Conservation (phyloP, 208 protist species). For the Leishmania lainsoni region DNA sequence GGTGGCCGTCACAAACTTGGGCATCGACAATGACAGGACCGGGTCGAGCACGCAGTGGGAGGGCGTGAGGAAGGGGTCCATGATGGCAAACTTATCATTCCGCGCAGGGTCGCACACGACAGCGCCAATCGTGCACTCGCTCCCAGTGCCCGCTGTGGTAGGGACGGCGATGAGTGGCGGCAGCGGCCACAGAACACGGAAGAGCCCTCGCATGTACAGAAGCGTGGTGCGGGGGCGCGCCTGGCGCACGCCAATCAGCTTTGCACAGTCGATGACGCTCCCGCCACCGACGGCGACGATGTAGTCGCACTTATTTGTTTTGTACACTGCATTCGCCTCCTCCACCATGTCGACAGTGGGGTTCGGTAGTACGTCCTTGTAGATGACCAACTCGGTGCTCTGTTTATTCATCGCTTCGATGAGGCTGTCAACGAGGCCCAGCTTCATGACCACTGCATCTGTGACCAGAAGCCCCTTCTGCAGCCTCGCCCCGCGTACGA, state of each 20-base stretch:
- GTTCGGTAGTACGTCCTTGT: constrained; percentile 56
- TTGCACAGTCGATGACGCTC: constrained; percentile 85
- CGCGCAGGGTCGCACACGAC: constrained; percentile 56
- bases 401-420: constrained; percentile 40
- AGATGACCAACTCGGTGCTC: constrained; percentile 41
- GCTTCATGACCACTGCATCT: constrained; percentile 52
- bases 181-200: constrained; percentile 48
- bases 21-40: constrained; percentile 68
- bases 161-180: constrained; percentile 70
- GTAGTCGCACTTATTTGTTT: constrained; percentile 47
- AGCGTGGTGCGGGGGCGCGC: constrained; percentile 53
- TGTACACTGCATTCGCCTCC: constrained; percentile 40
- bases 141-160: constrained; percentile 88
- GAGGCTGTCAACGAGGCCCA: constrained; percentile 48
- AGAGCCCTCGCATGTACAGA: constrained; percentile 43
- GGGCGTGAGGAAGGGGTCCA: constrained; percentile 66
- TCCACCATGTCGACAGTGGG: constrained; percentile 53
- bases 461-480: constrained; percentile 52
- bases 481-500: constrained; percentile 43
- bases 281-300: constrained; percentile 86
- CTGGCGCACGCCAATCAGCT: constrained; percentile 73
- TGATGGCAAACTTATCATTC: constrained; percentile 69
- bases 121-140: constrained; percentile 83
- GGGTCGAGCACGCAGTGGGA: constrained; percentile 79
- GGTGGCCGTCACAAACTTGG: constrained; percentile 73